These are phyloP conservation scores for Metschnikowia colocasiae DNA, from an alignment of 805 yeast genomes.

Conservation along the genomic window DNA sequence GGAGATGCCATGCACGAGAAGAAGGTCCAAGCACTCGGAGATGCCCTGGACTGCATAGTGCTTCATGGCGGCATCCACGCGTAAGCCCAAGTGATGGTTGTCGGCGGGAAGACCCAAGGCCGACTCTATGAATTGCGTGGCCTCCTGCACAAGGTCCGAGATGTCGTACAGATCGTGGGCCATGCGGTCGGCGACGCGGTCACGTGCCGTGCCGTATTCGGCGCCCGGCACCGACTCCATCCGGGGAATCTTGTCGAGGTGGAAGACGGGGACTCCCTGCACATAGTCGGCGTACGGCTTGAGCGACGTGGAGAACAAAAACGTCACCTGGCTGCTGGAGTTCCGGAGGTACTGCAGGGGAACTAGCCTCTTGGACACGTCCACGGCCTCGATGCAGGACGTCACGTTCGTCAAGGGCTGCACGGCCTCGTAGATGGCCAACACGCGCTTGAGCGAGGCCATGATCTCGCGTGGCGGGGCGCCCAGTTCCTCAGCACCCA, in stretches of 20 bases:
- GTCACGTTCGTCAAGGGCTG: slow-evolving; percentile 6
- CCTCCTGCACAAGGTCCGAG: slow-evolving; percentile 8
- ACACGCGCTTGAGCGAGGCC: slow-evolving; percentile 4
- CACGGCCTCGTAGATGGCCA: slow-evolving; percentile 8
- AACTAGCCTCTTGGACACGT: slow-evolving; percentile 14
- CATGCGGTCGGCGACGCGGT: neutral
- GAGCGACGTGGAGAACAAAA: slow-evolving; percentile 18
- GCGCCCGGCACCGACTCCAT: slow-evolving; percentile 7
- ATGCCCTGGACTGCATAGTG: slow-evolving; percentile 16
- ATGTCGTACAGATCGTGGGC: slow-evolving; percentile 9
- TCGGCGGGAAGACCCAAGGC: slow-evolving; percentile 10
- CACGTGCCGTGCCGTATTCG: slow-evolving; percentile 15
- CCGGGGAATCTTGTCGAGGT: slow-evolving; percentile 8
- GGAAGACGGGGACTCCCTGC: slow-evolving; percentile 14
- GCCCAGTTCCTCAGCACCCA: slow-evolving; percentile 19
- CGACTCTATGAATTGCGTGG: neutral
- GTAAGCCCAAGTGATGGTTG: slow-evolving; percentile 6
- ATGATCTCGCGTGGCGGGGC: slow-evolving; percentile 7
- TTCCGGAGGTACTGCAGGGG: slow-evolving; percentile 7
- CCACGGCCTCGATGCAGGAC: slow-evolving; percentile 9
- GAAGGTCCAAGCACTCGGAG: slow-evolving; percentile 9
- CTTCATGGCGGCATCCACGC: slow-evolving; percentile 14
- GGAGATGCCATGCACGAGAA: neutral
- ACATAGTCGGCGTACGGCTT: slow-evolving; percentile 12
- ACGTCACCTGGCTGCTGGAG: slow-evolving; percentile 10